Conservation (phyloP, 176 grass and related monocot species). For the Triticum urartu region DNA sequence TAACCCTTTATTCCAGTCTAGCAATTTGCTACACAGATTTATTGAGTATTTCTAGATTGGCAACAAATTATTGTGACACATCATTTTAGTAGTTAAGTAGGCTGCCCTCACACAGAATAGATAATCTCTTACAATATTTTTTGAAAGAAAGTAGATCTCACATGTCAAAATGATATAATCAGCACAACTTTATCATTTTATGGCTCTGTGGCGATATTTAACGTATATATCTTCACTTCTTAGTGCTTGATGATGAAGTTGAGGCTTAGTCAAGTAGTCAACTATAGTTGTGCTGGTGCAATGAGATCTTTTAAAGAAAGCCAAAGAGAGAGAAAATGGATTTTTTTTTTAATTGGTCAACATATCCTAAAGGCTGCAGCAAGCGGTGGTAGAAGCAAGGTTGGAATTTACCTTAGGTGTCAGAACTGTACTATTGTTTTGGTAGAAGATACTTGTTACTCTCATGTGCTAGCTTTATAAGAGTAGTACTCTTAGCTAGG, state of each 20-base stretch:
- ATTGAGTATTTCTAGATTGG: background rate
- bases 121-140: background rate
- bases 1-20: conserved; percentile 7
- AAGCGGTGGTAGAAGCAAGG: too few species aligned
- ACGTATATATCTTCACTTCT: background rate
- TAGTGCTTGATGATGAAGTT: background rate
- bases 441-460: too few species aligned
- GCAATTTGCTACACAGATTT: background rate
- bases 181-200: background rate
- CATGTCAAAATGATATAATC: background rate
- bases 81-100: background rate
- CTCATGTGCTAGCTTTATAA: too few species aligned
- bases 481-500: too few species aligned
- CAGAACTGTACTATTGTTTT: too few species aligned
- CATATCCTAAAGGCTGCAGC: background rate
- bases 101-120: background rate
- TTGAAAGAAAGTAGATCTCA: background rate
- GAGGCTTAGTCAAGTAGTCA: background rate
- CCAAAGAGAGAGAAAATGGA: background rate
- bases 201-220: background rate
- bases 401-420: too few species aligned
- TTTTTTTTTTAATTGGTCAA: background rate
- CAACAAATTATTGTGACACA: background rate
- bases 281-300: background rate
- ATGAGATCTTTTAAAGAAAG: background rate